phyloP scores from a whole-genome alignment of 345 rosid genomes.

The Carallia brachiata region DNA sequence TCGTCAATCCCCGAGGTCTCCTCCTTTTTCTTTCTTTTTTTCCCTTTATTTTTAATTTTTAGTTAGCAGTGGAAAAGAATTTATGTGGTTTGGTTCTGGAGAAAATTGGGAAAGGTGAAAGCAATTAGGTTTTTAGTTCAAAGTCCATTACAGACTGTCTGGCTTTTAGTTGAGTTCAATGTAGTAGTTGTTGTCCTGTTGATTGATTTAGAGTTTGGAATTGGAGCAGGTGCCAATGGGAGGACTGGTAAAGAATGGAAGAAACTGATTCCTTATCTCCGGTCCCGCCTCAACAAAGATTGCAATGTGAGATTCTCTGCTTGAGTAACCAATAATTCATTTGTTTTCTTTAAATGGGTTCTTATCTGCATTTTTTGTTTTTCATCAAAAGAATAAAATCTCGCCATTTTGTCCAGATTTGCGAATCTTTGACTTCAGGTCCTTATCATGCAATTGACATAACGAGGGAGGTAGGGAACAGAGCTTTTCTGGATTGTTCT shows the following conservation, averaged over 20 bases:
- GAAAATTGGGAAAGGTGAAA: background rate
- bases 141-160: background rate
- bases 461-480: constrained; percentile 74
- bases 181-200: background rate
- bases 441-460: constrained; percentile 92
- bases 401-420: constrained; percentile 47
- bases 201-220: constrained; percentile 4
- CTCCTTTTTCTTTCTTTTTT: background rate
- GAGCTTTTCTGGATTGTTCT: constrained; percentile 9
- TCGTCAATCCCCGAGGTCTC: constrained; percentile 86
- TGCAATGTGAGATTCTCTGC: constrained; percentile 58
- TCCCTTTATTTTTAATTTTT: background rate
- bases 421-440: constrained; percentile 82
- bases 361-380: background rate
- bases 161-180: background rate
- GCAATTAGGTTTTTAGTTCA: background rate
- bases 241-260: constrained; percentile 90
- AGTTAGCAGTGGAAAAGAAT: too few relatives aligned
- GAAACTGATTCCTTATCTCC: constrained; percentile 76
- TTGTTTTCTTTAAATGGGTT: background rate
- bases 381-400: background rate
- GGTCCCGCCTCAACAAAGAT: constrained; percentile 65
- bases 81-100: constrained; percentile 4
- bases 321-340: background rate
- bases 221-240: constrained; percentile 80